Percentiles rank a stretch among this genome's conserved stretches.
Conservation (phyloP, 2,329 filamentous ascomycete species). For the Conoideocrella luteorostrata region DNA sequence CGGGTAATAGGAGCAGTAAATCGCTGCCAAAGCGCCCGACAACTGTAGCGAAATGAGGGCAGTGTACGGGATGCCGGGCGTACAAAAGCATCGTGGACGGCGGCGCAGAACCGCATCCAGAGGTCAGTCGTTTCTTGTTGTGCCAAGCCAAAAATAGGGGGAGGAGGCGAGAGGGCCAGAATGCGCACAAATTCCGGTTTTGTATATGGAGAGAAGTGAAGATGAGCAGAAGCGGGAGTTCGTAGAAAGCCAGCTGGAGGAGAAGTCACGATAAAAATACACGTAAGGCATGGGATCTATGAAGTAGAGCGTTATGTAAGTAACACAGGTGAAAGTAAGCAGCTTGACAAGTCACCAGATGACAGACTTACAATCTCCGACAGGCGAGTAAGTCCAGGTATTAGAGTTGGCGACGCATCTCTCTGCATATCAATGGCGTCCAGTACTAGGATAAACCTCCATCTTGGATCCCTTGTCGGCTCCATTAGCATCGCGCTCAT, state of each 20-base stretch:
- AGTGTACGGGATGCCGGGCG: slow-evolving; percentile 77
- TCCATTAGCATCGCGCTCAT: slow-evolving; percentile 58
- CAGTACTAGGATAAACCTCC: slow-evolving; percentile 74
- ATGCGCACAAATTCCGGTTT: slow-evolving; percentile 76
- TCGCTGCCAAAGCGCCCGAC: slow-evolving; percentile 71
- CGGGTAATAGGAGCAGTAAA: slow-evolving; percentile 74
- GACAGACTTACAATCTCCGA: slow-evolving; percentile 64
- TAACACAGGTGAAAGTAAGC: neutral
- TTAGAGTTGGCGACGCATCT: slow-evolving; percentile 70
- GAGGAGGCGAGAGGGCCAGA: slow-evolving; percentile 48
- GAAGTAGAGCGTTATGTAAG: neutral
- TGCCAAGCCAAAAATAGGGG: slow-evolving; percentile 42
- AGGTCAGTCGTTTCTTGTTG: slow-evolving; percentile 56
- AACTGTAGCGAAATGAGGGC: slow-evolving; percentile 62
- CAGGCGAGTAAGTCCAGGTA: slow-evolving; percentile 74
- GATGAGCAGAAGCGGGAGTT: slow-evolving; percentile 62
- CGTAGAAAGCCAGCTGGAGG: slow-evolving; percentile 66
- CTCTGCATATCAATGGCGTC: slow-evolving; percentile 82
- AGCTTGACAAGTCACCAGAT: neutral
- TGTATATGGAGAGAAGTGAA: slow-evolving; percentile 79
- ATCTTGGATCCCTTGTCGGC: slow-evolving; percentile 26
- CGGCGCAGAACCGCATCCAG: slow-evolving; percentile 74
- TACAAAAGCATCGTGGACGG: slow-evolving; percentile 80
- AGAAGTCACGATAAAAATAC: slow-evolving; percentile 69
- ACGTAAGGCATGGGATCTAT: slow-evolving; percentile 72